Base-by-base conservation (phyloP, 495 filamentous ascomycete genomes). In the Tuber melanosporum region DNA sequence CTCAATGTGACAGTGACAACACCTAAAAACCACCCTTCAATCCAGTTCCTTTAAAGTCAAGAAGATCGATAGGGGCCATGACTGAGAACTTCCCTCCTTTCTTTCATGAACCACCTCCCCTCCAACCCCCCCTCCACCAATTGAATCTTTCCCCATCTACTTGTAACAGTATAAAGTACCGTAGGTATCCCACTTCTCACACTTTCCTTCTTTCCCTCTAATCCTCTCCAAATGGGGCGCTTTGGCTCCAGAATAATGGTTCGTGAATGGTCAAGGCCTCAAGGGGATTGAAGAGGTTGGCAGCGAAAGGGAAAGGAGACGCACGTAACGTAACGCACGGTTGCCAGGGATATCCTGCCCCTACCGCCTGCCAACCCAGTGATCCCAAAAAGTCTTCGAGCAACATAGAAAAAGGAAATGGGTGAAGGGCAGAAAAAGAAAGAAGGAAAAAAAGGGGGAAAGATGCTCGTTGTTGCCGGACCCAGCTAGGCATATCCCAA, bases 331-430 rank as follows among this genome's bases (percentile, higher is more conserved):
- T 66, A 66, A 36, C 74, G 78, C 78, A 80, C 73, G 78, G 77
- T 66, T 75, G 70, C 77, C 66, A 73, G 62, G 76, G 75, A 79
- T 66, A 32, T 77, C 73, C 52, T 77, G 71, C 74, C 71, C 71
- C 49, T 57, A 77, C 70, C 70, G 72, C 75, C 78, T 71, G 78
- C 77, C 77, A 76, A 79, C 79, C 78, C 78, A 80, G 74, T 69
- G 78, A 76, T 74, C 78, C 78, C 78, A 76, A 80, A 80, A 80
- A 71, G 79, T 74, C 78, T 71, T 72, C 78, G 73, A 80, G 77
- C 78, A 73, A 77, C 78, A 76, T 69, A 52, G 57, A 79, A 79
- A 80, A 80, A 80, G 79, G 57, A 72, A 42, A 70, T 76, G 78
- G 73, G 73, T 71, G 71, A 78, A 79, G 26, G 57, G 36, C 41